phyloP scores from a whole-genome alignment of 208 protist genomes.

The Leishmania guyanensis region DNA sequence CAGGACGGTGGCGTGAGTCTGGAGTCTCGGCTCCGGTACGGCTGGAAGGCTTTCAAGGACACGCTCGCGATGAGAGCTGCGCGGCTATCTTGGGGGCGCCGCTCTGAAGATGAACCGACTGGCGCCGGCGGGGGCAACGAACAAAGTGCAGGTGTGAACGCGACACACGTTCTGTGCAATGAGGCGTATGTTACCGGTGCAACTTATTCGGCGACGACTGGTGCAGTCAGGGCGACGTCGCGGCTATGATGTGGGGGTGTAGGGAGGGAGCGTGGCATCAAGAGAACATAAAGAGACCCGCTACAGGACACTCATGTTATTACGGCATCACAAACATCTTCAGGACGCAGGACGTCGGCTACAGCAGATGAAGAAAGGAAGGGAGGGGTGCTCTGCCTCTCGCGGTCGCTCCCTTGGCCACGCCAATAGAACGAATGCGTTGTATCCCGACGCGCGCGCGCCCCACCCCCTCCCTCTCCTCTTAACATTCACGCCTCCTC shows the following conservation, averaged over 20 bases:
- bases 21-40: slow-evolving; percentile 26
- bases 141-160: slow-evolving; percentile 8
- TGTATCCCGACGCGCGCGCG: neutral
- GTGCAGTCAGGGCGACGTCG: neutral
- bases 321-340: neutral
- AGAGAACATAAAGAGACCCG: neutral
- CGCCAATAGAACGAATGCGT: neutral
- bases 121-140: neutral
- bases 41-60: neutral
- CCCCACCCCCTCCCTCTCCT: neutral
- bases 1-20: slow-evolving; percentile 25
- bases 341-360: neutral
- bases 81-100: slow-evolving; percentile 2
- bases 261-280: neutral
- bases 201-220: neutral
- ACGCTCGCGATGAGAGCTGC: slow-evolving; percentile 8
- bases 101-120: slow-evolving; percentile 1
- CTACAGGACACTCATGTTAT: no score
- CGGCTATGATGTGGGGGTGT: slow-evolving; percentile 4
- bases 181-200: neutral
- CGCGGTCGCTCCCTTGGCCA: neutral
- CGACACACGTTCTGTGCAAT: slow-evolving; percentile 24
- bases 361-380: neutral
- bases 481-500: neutral
- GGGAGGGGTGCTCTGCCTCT: neutral